Evolutionary conservation across 352 stramenopile species (phyloP), one percentile per base, ranked within the genome.

Genomic region (Phytopythium ostracodes): DNA sequence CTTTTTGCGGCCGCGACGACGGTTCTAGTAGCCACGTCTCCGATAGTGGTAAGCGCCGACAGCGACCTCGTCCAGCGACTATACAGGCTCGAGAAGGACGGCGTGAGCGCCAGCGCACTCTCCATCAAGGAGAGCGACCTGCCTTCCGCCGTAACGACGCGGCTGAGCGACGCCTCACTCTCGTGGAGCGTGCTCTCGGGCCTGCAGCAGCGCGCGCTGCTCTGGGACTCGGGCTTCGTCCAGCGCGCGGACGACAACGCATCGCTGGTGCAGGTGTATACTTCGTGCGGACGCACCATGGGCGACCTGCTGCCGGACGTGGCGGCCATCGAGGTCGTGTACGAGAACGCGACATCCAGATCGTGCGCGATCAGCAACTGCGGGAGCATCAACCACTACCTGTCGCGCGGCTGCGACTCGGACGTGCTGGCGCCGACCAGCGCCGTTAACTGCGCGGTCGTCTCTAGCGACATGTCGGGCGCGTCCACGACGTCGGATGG

Each of bases 201-300:
- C 0, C 64, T 89, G 59, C 77, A 85, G 60, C 81, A 91, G 62
- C 81, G 81, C 61, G 81, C 81, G 49, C 63, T 91, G 59, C 72
- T 91, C 52, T 91, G 81, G 81, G 81, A 91, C 70, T 72, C 76
- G 0, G 81, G 79, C 31, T 85, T 82, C 51, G 79, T 91, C 42
- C 79, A 88, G 33, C 66, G 68, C 50, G 63, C 60, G 47, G 60
- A 54, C 11, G 47, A 67, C 60, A 50, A 43, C 47, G 47, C 62
- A 2, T 64, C 63, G 29, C 70, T 88, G 42, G 72, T 87, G 58
- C 82, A 88, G 59, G 76, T 89, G 24, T 87, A 76, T 58, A 88
- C 79, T 14, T 63, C 66, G 25, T 91, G 82, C 67, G 65, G 70
- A 14, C 65, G 75, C 44, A 77, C 76, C 4, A 91, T 89, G 82